Evolutionary conservation across 2,329 filamentous ascomycete species (phyloP).

Genomic region (Microsporum canis): DNA sequence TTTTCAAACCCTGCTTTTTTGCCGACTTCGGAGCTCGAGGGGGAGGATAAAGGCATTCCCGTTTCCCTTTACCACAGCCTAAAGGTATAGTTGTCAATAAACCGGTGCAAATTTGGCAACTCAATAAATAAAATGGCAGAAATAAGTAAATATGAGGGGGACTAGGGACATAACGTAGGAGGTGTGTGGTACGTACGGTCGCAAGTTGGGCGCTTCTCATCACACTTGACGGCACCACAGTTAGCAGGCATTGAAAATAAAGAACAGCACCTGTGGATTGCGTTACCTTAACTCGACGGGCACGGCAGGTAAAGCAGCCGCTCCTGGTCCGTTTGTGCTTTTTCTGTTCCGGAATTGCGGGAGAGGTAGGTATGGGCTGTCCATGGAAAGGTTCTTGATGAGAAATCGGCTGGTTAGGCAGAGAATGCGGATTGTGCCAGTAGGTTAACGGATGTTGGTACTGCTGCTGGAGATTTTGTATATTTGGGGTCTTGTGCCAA

Average conservation of each 20-base stretch:
- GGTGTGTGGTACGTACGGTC: conserved; percentile 45
- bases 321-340: conserved; percentile 91
- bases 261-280: not conserved
- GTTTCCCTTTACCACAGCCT: conserved; percentile 83
- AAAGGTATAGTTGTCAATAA: conserved; percentile 8
- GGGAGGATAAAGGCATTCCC: conserved; percentile 83
- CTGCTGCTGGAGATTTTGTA: not conserved
- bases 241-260: conserved; percentile 4
- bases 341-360: conserved; percentile 50
- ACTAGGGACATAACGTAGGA: too few relatives aligned
- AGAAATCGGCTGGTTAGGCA: not conserved
- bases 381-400: not conserved
- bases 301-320: conserved; percentile 86
- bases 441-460: not conserved
- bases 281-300: conserved; percentile 64
- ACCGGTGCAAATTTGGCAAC: not conserved
- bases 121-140: not conserved
- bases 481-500: not conserved
- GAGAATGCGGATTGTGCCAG: conserved; percentile 1
- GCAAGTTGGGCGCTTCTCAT: conserved; percentile 77
- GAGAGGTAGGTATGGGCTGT: not conserved
- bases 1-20: conserved; percentile 34
- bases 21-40: conserved; percentile 37
- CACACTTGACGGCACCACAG: conserved; percentile 51
- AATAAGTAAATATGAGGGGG: not conserved